Base-by-base conservation (phyloP, 257 asterid genomes). In the Coffea eugenioides region DNA sequence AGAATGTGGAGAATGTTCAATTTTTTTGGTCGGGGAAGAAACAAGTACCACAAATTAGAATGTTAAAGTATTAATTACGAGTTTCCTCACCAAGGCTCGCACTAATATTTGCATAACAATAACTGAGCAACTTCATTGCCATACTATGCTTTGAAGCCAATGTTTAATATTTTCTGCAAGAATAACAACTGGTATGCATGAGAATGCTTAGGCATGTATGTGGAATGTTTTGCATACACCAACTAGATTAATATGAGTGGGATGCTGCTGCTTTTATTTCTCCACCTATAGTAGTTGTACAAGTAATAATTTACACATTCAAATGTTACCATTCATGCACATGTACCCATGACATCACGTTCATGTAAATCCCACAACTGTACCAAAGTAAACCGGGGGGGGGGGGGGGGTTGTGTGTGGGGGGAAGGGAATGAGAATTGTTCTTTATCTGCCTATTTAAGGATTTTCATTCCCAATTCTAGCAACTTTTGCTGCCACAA, bases 391-490 rank as follows among this genome's bases (percentile, higher is more conserved):
- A 61, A 82, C 74, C 5, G 20, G 71, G 57, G 54, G 46, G 77
- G 27, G 25, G 77, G 73, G 25, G 64, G 43, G 52, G 43, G 79
- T 59, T 59, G 67, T 21, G 70, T 8, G 76, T 46, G 83, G 36
- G 85, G 69, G 82, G 66, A 78, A 79, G 85, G 77, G 91, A 79
- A 86, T 80, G 85, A 64, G 88, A 82, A 82, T 83, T 87, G 84
- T 88, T 88, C 85, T 87, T 87, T 90, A 87, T 83, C 88, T 87
- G 82, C 87, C 82, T 69, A 82, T 85, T 85, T 82, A 85, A 88
- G 86, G 83, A 77, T 76, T 87, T 87, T 90, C 92, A 87, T 94
- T 94, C 94, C 97, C 90, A 94, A 89, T 90, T 90, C 91, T 78
- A 88, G 86, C 96, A 87, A 90, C 93, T 91, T 88, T 87, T 87